Evolutionary conservation across 495 filamentous ascomycete species (phyloP).

Genomic region (Neurospora sp.): DNA sequence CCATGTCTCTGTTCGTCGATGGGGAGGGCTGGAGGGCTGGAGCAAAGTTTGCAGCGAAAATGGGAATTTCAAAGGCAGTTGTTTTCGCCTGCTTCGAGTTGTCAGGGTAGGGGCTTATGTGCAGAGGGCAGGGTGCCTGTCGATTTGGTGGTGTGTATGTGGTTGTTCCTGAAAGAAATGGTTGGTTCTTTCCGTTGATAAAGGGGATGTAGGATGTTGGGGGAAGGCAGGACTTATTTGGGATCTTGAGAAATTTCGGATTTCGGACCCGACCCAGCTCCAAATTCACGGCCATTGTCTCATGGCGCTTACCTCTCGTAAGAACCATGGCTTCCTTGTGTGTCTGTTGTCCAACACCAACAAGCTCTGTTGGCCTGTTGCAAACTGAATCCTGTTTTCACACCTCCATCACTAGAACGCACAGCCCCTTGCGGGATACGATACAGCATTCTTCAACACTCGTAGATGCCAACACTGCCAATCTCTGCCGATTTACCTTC

Average conservation of each 20-base stretch:
- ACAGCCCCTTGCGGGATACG: not conserved
- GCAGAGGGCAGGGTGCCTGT: not conserved
- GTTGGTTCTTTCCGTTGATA: not conserved
- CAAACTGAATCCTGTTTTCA: not conserved
- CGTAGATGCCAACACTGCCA: not conserved
- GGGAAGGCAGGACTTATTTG: not conserved
- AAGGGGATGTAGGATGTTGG: not conserved
- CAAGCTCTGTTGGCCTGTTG: not conserved
- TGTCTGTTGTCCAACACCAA: not conserved
- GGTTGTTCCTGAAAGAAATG: not conserved
- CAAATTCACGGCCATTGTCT: not conserved
- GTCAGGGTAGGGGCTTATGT: too few relatives aligned
- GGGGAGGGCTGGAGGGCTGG: too few relatives aligned
- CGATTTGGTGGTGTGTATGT: not conserved
- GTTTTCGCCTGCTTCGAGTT: too few relatives aligned
- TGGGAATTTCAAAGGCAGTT: too few relatives aligned
- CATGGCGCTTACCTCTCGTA: not conserved
- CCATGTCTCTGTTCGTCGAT: too few relatives aligned
- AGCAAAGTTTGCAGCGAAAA: too few relatives aligned
- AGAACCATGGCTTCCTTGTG: not conserved
- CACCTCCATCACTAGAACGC: not conserved
- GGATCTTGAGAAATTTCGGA: not conserved
- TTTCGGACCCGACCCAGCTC: not conserved
- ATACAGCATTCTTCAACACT: not conserved
- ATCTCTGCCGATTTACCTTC: not conserved